Base-by-base conservation (phyloP, 2,329 filamentous ascomycete genomes). In the Geosmithia putterillii region DNA sequence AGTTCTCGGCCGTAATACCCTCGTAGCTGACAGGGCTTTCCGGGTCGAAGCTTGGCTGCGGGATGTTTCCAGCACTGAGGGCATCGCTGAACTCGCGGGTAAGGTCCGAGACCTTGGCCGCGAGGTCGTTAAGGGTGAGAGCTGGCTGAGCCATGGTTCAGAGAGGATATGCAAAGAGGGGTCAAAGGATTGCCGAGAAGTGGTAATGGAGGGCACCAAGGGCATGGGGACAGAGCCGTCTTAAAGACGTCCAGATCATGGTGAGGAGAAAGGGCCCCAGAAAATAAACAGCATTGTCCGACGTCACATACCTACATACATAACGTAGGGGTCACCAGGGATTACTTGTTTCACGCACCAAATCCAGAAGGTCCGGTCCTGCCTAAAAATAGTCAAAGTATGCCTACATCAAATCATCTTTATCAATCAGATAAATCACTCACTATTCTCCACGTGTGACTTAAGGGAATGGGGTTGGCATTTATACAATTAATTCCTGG, bases 91-190 rank as follows among this genome's bases (percentile, higher is more conserved):
- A 62, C 7, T 54, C 53, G 15, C 59, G 57, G 1, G 68, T 59
- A n/a, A 70, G 58, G 49, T 68, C 62, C 19, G 59, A 62, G 45
- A 71, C 61, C 54, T 65, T 63, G 41, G 63, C 62, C 10, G 65
- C 64, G n/a, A 71, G 61, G 45, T 58, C 57, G 44, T 57, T 62
- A 20, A 70, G 58, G 7, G 64, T 68, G 2, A 58, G 52, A 46
- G 60, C 51, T 42, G 55, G 39, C 18, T 41, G 46, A 7, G 55
- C 48, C 59, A 62, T 62, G 23, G 28, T 51, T 15, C 34, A 8
- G 12, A 39, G 15, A 15, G 14, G 15, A 6, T 28, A 23, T 39
- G 32, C 19, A 35, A 25, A 17, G 40, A 37, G 40, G 19, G 18
- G 17, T 23, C 19, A 20, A 42, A 7, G 19, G 34, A 38, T 43